Base-by-base conservation (phyloP, 2,329 filamentous ascomycete genomes). In the Sclerotinia borealis region DNA sequence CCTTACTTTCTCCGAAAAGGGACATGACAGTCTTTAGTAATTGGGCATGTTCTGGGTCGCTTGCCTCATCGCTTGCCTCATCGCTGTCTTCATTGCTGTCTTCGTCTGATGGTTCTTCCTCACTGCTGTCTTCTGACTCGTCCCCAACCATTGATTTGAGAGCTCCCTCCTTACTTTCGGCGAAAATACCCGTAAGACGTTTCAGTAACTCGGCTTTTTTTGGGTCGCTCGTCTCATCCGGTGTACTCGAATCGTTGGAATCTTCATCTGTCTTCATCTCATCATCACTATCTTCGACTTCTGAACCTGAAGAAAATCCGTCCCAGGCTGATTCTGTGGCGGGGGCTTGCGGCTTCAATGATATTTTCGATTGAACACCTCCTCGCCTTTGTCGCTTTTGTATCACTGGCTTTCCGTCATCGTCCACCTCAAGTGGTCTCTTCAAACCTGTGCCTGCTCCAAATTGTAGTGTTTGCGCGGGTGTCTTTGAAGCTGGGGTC, bases 371-470 rank as follows among this genome's bases (percentile, higher is more conserved):
- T 66, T 82, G 81, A 19, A 87, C 77, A 5, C 84, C 81, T 74
- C 87, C 80, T 76, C 88, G 82, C 69, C 88, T 89, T 75, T 93
- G 92, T 59, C 92, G 84, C 74, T 92, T 95, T 72, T 90, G 88
- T 59, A 98, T 85, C 3, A 96, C 80, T 0, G 93, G 95, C 62
- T 85, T 86, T 8, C 93, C 73, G 64, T 88, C 85, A 1, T 91
- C 86, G 66, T 91, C 92, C 11, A 92, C 69, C 50, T 96, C 90
- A 13, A 99, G 79, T 1, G 93, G 92, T 48, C 93, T 84, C 75
- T 98, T 98, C 64, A 99, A 76, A 8, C 95, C 95, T 65, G 87
- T 88, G 25, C 95, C 95, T 60, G 85, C 77, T 15, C 71, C 51
- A 3, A 71, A 62, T 34, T 55, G 51, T n/a, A 61, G 15, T 36